A percentile compares a stretch with the other conserved stretches of the same genome.
Evolutionary conservation across 2,329 filamentous ascomycete genomes (phyloP).

Genomic region (Calcarisporium arbuscula): DNA sequence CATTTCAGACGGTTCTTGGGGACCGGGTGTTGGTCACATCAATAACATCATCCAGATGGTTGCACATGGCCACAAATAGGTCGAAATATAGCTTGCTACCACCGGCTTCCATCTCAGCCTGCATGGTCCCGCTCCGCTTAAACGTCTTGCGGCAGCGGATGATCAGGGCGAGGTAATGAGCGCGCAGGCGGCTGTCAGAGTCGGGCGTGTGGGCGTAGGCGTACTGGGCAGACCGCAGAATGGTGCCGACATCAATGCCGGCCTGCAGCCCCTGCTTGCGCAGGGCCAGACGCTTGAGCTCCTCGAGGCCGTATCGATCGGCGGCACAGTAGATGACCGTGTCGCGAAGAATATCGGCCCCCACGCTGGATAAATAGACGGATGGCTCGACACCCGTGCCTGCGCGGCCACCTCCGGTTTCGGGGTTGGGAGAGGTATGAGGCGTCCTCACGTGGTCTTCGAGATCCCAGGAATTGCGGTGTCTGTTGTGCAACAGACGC

Average conservation of each 20-base stretch:
- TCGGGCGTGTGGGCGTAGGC: constrained; percentile 94
- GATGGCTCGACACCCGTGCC: constrained; percentile 42
- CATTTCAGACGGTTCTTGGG: constrained; percentile 48
- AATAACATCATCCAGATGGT: constrained; percentile 93
- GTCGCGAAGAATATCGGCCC: constrained; percentile 77
- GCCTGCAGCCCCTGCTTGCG: constrained; percentile 92
- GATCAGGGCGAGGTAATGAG: constrained; percentile 95
- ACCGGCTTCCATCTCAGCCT: constrained; percentile 95
- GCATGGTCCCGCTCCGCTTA: constrained; percentile 97
- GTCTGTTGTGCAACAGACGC: constrained; percentile 79
- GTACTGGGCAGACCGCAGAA: constrained; percentile 88
- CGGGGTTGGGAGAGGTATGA: constrained; percentile 45
- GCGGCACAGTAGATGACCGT: constrained; percentile 93
- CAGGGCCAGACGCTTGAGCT: constrained; percentile 84
- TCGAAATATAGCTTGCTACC: constrained; percentile 92
- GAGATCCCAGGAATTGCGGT: constrained; percentile 81
- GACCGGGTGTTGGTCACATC: constrained; percentile 68
- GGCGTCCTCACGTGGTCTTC: constrained; percentile 54
- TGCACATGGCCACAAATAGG: constrained; percentile 96
- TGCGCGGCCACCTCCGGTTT: constrained; percentile 38
- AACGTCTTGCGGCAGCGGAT: constrained; percentile 97
- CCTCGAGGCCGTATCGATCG: constrained; percentile 83
- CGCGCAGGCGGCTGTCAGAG: constrained; percentile 84
- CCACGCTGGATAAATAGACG: constrained; percentile 68
- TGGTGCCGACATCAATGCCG: constrained; percentile 86